Conservation (phyloP, 1,284 basidiomycete species). For the Chondrostereum purpureum region DNA sequence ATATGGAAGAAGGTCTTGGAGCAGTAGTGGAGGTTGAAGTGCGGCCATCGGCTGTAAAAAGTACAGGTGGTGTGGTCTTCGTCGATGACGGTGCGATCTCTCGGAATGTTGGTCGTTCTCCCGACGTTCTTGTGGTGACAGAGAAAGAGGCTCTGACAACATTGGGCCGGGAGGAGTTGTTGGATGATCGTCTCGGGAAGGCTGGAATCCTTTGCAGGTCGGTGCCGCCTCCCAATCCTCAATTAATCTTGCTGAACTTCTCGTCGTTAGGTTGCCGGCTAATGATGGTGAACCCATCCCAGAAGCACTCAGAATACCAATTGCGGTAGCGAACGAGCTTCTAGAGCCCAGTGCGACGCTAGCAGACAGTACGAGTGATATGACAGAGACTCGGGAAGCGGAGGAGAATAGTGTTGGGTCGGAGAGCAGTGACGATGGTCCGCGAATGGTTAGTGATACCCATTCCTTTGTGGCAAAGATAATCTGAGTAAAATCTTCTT, state of each 20-base stretch:
- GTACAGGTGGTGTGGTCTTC: constrained; percentile 23
- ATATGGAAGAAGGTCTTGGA: constrained; percentile 56
- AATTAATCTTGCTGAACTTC: neutral
- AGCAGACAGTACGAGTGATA: constrained; percentile 19
- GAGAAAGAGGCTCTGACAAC: constrained; percentile 72
- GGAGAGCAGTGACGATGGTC: constrained; percentile 17
- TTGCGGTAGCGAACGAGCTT: constrained; percentile 56
- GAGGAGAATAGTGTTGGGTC: constrained; percentile 17
- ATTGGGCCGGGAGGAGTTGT: constrained; percentile 65
- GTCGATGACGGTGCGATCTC: neutral
- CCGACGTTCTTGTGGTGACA: constrained; percentile 45
- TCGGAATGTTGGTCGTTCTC: constrained; percentile 22
- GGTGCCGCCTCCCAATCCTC: constrained; percentile 15
- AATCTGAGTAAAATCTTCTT: too few species aligned
- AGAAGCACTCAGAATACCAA: constrained; percentile 51
- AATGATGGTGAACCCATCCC: constrained; percentile 52
- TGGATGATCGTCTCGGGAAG: constrained; percentile 58
- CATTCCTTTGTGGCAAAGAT: too few species aligned
- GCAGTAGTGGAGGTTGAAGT: constrained; percentile 60
- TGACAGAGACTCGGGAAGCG: constrained; percentile 22
- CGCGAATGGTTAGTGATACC: constrained; percentile 23
- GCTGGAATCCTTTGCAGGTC: constrained; percentile 63
- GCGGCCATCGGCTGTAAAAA: constrained; percentile 28
- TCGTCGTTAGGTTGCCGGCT: constrained; percentile 25
- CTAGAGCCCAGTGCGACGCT: constrained; percentile 33